Evolutionary conservation across 768 basidiomycete genomes (phyloP), one percentile per base, ranked within the genome.

Genomic region (Pleurotus platypus): DNA sequence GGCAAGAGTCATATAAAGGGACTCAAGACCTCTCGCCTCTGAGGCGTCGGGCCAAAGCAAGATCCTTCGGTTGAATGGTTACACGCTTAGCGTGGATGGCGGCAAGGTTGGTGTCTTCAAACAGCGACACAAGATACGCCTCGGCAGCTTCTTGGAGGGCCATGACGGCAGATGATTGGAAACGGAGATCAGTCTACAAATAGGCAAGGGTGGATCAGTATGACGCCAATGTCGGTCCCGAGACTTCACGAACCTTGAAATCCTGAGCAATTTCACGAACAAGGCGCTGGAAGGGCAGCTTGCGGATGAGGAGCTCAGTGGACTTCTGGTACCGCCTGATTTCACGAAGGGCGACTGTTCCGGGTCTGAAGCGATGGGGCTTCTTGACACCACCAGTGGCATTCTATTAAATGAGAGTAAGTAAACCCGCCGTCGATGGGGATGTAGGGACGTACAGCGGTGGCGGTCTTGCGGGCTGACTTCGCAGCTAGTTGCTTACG

Each of bases 261-360:
- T 90, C 88, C 73, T 89, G 88, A 49, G 87, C 87, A 63, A 89
- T 90, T 69, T 90, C 87, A 72, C 87, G 85, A 59, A 89, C 87
- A 59, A 89, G 78, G 58, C 87, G 79, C 68, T 88, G 85, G 79
- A 88, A 89, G 63, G 82, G 81, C 20, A 82, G 79, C 69, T 84
- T 85, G 64, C 82, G 78, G 66, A 85, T 84, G 59, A 85, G 76
- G 37, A 85, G 73, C 67, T 85, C 82, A 26, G 83, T 85, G 12
- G 80, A 83, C 69, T 84, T 84, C 63, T 84, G 83, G 69, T 84
- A 81, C 35, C 80, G 78, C 62, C 86, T 74, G 64, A 88, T 89
- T 74, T 89, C 86, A 74, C 86, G 84, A 58, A 89, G 81, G 63
- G 87, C 87, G 70, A 89, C 86, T 49, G 86, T 89, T 70, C 87